Conservation (phyloP, 2,329 filamentous ascomycete species). For the Monosporascus ibericus region DNA sequence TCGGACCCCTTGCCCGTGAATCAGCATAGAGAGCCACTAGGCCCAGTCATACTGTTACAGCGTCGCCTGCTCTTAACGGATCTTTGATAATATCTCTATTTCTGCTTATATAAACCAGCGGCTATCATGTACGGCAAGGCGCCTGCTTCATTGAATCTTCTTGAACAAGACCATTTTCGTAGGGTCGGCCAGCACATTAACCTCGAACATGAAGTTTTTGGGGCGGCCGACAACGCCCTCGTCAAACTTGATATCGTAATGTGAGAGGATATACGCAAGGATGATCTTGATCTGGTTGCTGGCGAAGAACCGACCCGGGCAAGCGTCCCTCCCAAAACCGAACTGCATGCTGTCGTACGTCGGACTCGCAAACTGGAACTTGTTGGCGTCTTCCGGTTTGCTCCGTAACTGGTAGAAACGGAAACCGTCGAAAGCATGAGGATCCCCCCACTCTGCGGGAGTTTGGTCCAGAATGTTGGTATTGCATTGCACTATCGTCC, state of each 20-base stretch:
- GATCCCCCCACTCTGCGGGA: slow-evolving; percentile 18
- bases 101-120: too few species aligned
- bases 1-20: too few species aligned
- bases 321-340: slow-evolving; percentile 33
- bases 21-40: too few species aligned
- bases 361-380: slow-evolving; percentile 28
- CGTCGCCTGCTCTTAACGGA: neutral
- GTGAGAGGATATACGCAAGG: slow-evolving; percentile 17
- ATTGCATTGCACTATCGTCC: slow-evolving; percentile 21
- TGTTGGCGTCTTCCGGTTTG: slow-evolving; percentile 16
- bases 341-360: slow-evolving; percentile 28
- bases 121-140: neutral
- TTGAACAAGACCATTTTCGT: slow-evolving; percentile 20
- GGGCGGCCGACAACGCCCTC: slow-evolving; percentile 15
- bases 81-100: too few species aligned
- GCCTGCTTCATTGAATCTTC: slow-evolving; percentile 7
- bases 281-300: slow-evolving; percentile 32
- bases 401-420: slow-evolving; percentile 22
- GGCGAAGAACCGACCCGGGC: slow-evolving; percentile 35
- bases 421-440: slow-evolving; percentile 20
- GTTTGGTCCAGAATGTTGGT: slow-evolving; percentile 22
- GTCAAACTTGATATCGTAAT: slow-evolving; percentile 21
- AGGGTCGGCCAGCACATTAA: slow-evolving; percentile 22
- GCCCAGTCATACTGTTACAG: neutral
- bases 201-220: slow-evolving; percentile 22